phyloP scores from a whole-genome alignment of 192 early-diverging fungal genomes.

The Coemansia sp. region DNA sequence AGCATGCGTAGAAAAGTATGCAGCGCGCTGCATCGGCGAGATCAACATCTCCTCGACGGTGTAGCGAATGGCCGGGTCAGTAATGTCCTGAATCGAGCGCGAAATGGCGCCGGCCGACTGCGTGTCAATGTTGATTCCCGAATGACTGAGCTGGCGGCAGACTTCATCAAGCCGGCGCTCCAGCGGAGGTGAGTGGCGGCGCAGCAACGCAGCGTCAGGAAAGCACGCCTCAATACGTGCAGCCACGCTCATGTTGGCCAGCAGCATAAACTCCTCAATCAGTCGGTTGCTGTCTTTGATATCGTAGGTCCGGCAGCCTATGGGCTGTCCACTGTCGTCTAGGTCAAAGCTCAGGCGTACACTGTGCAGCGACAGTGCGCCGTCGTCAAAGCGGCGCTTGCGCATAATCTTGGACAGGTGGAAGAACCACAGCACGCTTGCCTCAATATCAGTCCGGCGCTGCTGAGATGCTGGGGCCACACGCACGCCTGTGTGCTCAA shows the following conservation, averaged over 20 bases:
- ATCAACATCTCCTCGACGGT: constrained; percentile 50
- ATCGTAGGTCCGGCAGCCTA: constrained; percentile 61
- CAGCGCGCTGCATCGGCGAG: constrained; percentile 88
- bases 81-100: constrained; percentile 57
- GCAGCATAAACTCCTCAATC: constrained; percentile 92
- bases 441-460: constrained; percentile 49
- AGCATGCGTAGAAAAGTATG: constrained; percentile 94
- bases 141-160: constrained; percentile 45
- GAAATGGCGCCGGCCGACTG: constrained; percentile 59
- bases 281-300: constrained; percentile 83
- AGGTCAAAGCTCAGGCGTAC: constrained; percentile 92
- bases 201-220: constrained; percentile 75
- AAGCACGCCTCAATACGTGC: constrained; percentile 76
- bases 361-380: constrained; percentile 87
- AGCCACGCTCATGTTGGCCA: constrained; percentile 94
- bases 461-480: constrained; percentile 17
- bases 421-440: constrained; percentile 57
- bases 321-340: constrained; percentile 83
- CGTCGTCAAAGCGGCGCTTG: constrained; percentile 66
- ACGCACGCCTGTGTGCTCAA: constrained; percentile 10
- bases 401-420: constrained; percentile 58
- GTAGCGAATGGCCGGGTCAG: constrained; percentile 19
- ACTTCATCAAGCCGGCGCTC: constrained; percentile 30
- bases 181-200: constrained; percentile 66
- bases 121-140: constrained; percentile 61